Conservation (phyloP, 1,139 yeast genomes). For the Suhomyces maxii region DNA sequence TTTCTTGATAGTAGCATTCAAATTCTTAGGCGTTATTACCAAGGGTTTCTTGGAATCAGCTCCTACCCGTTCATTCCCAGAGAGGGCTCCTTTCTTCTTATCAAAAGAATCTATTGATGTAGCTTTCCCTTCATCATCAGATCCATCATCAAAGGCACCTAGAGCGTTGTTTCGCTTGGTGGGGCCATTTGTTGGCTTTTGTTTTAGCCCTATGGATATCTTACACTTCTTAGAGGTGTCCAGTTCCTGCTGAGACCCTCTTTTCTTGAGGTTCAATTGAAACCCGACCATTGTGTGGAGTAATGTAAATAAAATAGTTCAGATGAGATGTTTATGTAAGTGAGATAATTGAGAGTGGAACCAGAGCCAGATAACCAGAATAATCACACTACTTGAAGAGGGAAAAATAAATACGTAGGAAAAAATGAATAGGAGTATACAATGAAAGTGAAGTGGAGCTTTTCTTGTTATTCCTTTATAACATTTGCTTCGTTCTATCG, state of each 20-base stretch:
- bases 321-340: not conserved
- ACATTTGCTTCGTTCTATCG: too few relatives aligned
- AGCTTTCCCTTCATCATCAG: slow-evolving; percentile 18
- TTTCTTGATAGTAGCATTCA: slow-evolving; percentile 8
- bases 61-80: slow-evolving; percentile 20
- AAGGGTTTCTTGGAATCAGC: slow-evolving; percentile 13
- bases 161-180: not conserved
- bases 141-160: slow-evolving; percentile 17
- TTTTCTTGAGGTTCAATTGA: slow-evolving; percentile 26
- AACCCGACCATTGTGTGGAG: slow-evolving; percentile 18
- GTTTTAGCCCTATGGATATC: slow-evolving; percentile 1
- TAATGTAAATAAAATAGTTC: not conserved
- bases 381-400: too few relatives aligned
- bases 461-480: too few relatives aligned
- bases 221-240: slow-evolving; percentile 6
- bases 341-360: too few relatives aligned
- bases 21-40: slow-evolving; percentile 20
- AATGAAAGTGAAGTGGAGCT: too few relatives aligned
- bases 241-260: slow-evolving; percentile 3
- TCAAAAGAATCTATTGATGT: slow-evolving; percentile 10
- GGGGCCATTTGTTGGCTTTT: not conserved
- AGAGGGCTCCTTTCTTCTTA: slow-evolving; percentile 20
- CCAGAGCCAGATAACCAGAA: too few relatives aligned
- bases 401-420: too few relatives aligned
- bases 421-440: too few relatives aligned